phyloP scores from a whole-genome alignment of 345 rosid genomes.

The Euphorbia tirucalli region DNA sequence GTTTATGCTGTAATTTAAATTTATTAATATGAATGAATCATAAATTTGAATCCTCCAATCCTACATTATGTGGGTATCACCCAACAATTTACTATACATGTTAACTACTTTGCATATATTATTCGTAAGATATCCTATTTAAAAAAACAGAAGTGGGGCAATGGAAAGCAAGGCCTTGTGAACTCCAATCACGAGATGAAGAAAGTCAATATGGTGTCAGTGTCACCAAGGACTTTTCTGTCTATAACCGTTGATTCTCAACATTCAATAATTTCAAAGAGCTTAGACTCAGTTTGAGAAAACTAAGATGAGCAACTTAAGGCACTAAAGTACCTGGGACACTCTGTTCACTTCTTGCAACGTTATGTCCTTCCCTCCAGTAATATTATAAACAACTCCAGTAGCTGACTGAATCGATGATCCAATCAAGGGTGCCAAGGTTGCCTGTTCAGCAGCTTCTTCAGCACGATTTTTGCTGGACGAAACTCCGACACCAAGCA shows the following conservation, averaged over 20 bases:
- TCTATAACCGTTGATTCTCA: too few species aligned
- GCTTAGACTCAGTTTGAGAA: background rate
- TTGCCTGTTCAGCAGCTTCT: slow-evolving; percentile 99
- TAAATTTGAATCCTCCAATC: background rate
- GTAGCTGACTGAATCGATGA: slow-evolving; percentile 99
- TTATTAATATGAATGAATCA: background rate
- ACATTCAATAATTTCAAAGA: background rate
- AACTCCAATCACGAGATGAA: too few species aligned
- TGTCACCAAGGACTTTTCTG: too few species aligned
- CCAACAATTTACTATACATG: too few species aligned
- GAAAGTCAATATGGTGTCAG: too few species aligned
- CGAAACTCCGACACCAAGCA: slow-evolving; percentile 99
- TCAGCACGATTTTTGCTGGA: slow-evolving; percentile 98
- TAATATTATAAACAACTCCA: slow-evolving; percentile 91
- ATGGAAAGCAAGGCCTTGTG: too few species aligned
- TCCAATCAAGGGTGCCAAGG: slow-evolving; percentile 90
- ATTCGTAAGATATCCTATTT: background rate
- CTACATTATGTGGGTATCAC: background rate
- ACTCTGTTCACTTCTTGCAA: slow-evolving; percentile 96
- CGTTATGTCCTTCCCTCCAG: slow-evolving; percentile 96
- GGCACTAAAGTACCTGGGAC: slow-evolving; percentile 59
- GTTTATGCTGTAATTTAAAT: background rate
- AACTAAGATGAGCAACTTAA: background rate
- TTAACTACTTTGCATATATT: background rate
- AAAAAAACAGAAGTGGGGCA: too few species aligned